Percentiles rank a stretch among this genome's conserved stretches.
phyloP scores from a whole-genome alignment of 2,329 filamentous ascomycete species.

The Alternaria dauci region DNA sequence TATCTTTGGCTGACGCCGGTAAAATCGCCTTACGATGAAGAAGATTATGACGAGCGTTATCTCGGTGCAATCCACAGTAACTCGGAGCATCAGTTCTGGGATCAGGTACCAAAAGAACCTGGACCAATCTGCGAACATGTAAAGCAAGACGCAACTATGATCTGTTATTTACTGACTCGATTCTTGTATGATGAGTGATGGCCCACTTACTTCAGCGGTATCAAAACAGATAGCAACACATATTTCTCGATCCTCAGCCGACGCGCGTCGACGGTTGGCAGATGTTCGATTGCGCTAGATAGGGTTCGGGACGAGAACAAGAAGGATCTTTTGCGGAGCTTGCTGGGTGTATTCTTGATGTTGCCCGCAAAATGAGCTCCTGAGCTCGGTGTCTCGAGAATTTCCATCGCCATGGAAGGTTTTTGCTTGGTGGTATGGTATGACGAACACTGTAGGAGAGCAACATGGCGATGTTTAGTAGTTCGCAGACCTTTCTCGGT shows the following conservation, averaged over 20 bases:
- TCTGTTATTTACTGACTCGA: background rate
- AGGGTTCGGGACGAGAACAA: background rate
- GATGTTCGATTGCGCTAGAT: conserved; percentile 9
- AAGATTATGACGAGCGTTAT: conserved; percentile 5
- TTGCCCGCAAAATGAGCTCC: background rate
- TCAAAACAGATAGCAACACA: background rate
- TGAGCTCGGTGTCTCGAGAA: background rate
- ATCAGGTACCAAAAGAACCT: background rate
- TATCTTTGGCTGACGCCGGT: background rate
- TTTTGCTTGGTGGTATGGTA: background rate
- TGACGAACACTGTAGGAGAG: background rate
- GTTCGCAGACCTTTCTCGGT: background rate
- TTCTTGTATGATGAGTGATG: background rate
- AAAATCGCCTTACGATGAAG: background rate
- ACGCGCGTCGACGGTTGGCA: background rate
- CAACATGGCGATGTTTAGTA: background rate
- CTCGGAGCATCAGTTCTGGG: background rate
- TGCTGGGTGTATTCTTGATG: background rate
- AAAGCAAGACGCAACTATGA: background rate
- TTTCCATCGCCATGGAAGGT: background rate
- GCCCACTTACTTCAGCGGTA: conserved; percentile 7
- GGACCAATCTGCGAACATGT: conserved; percentile 1
- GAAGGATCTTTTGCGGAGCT: background rate
- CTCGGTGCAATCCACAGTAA: conserved; percentile 3
- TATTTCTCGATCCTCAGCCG: conserved; percentile 9